Base-by-base conservation (phyloP, 2,329 filamentous ascomycete genomes). In the Exophiala spinifera region DNA sequence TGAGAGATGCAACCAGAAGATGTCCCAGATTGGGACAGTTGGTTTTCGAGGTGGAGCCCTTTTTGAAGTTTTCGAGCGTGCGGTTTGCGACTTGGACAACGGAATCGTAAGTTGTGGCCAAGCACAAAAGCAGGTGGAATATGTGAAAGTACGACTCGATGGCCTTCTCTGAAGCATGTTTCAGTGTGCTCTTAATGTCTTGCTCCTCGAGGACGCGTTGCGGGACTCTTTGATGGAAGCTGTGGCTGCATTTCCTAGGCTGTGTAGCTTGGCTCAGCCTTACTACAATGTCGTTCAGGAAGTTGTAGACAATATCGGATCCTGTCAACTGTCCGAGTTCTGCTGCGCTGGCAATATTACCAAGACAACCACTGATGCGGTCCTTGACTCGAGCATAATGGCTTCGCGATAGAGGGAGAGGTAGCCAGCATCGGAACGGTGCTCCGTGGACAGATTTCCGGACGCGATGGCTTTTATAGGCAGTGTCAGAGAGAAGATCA, bases 91-190 rank as follows among this genome's bases (percentile, higher is more conserved):
- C 54, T 0, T 53, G 46, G 13, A 77, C 66, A 21, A 78, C 68
- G 3, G 57, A 47, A 0, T 57, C 51, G 17, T 74, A 49, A 15
- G 72, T 69, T 1, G 69, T 71, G 0, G 76, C 75, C 1, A 78
- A 63, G 52, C 77, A 80, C 10, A 80, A 65, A 0, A 80, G 69
- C 0, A 81, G 65, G 61, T 79, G 78, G 60, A 77, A 79, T 14
- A 80, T 71, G 49, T 77, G 72, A 56, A 79, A 79, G 63, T 80
- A 79, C 0, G 76, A 74, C 57, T 79, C 74, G 3, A 80, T 77
- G 3, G 77, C 78, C 65, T 79, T 79, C 56, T 80, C 78, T 0
- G 76, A 79, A 0, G 75, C 74, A 44, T 79, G 73, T 0, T 65
- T 70, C 15, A 80, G 67, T 0, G 72, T 75, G 49, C 74, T 76